Conservation (phyloP, 2,329 filamentous ascomycete species). For the Tricladium varicosporioides region DNA sequence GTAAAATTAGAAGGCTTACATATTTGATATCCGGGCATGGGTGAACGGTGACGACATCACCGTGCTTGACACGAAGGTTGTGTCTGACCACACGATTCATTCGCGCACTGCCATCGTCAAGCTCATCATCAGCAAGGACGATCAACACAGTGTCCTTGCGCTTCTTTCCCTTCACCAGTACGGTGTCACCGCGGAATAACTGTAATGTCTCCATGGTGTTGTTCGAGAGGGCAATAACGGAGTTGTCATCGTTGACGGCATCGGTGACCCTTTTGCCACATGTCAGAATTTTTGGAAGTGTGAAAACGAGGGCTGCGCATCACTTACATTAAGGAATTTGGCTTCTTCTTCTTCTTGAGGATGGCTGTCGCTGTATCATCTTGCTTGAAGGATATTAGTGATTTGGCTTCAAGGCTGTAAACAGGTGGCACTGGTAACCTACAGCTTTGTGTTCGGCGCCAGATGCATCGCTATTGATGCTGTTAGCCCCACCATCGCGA, state of each 20-base stretch:
- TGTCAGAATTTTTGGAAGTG: slow-evolving; percentile 35
- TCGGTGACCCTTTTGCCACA: slow-evolving; percentile 76
- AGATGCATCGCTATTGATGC: slow-evolving; percentile 70
- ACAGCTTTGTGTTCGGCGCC: slow-evolving; percentile 85
- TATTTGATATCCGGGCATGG: slow-evolving; percentile 99
- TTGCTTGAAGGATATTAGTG: slow-evolving; percentile 54
- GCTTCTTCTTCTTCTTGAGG: slow-evolving; percentile 99
- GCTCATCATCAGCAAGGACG: slow-evolving; percentile 93
- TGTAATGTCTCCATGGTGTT: slow-evolving; percentile 98
- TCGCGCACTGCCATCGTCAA: slow-evolving; percentile 93
- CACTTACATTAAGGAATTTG: slow-evolving; percentile 92
- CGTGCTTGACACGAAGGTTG: slow-evolving; percentile 97
- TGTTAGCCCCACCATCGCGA: slow-evolving; percentile 37
- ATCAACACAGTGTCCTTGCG: slow-evolving; percentile 98
- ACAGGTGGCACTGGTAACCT: slow-evolving; percentile 38
- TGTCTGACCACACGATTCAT: slow-evolving; percentile 99
- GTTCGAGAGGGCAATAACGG: slow-evolving; percentile 96
- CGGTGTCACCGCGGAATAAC: slow-evolving; percentile 97
- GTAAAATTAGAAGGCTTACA: slow-evolving; percentile 54
- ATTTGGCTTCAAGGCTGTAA: slow-evolving; percentile 24
- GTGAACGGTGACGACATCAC: slow-evolving; percentile 95
- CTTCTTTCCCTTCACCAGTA: slow-evolving; percentile 99
- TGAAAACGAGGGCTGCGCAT: slow-evolving; percentile 19
- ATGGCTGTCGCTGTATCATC: slow-evolving; percentile 95
- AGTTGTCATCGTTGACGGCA: slow-evolving; percentile 99